Percentiles rank a stretch among this genome's conserved stretches.
Evolutionary conservation across 2,329 filamentous ascomycete species (phyloP).

Genomic region (Leptographium lundbergii): DNA sequence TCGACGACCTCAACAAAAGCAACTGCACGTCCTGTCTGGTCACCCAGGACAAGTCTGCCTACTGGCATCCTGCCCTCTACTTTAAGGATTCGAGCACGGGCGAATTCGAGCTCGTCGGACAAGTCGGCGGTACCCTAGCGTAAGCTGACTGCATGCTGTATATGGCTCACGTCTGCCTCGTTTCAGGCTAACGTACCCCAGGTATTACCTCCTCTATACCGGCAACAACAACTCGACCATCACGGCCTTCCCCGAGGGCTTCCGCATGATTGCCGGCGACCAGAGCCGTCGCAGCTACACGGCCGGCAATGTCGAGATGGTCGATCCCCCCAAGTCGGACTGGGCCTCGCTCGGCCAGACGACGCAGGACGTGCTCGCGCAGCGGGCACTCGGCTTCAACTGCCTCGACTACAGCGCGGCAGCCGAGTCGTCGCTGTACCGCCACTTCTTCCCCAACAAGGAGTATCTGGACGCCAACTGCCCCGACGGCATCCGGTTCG

Average conservation of each 20-base stretch:
- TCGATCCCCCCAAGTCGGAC: constrained; percentile 51
- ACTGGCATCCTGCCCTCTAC: constrained; percentile 73
- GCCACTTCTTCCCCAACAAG: constrained; percentile 74
- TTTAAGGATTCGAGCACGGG: constrained; percentile 56
- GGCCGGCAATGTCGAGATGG: constrained; percentile 51
- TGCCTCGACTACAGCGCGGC: constrained; percentile 66
- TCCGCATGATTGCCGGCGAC: constrained; percentile 74
- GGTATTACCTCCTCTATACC: constrained; percentile 70
- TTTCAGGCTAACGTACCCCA: constrained; percentile 17
- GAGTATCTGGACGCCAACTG: constrained; percentile 69
- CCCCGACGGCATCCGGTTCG: constrained; percentile 65
- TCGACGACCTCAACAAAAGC: constrained; percentile 42
- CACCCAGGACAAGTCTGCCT: constrained; percentile 71
- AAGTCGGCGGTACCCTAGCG: constrained; percentile 76
- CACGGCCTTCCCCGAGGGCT: constrained; percentile 61
- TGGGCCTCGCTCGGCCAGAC: constrained; percentile 56
- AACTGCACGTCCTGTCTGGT: constrained; percentile 74
- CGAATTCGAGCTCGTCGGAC: constrained; percentile 53
- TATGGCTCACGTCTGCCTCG: too few species aligned
- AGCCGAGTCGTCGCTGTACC: constrained; percentile 63
- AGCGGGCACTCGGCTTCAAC: constrained; percentile 89
- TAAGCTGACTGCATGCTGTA: constrained; percentile 33
- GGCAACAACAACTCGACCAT: constrained; percentile 41
- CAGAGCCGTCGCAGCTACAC: constrained; percentile 56
- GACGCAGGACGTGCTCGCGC: constrained; percentile 52